Evolutionary conservation across 345 rosid genomes (phyloP).

Genomic region (Euclidium syriacum): DNA sequence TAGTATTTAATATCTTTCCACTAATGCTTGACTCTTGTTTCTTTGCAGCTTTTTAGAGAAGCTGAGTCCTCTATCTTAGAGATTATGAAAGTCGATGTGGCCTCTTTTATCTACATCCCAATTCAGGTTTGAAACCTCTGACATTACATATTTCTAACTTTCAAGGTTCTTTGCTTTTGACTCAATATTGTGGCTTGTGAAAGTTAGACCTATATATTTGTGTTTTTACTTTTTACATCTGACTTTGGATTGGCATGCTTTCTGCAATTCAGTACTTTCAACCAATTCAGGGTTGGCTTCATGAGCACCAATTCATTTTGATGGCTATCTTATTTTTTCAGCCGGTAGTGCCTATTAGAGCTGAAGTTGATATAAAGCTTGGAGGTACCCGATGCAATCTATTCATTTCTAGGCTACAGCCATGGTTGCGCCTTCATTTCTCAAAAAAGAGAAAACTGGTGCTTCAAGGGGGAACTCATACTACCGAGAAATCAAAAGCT

Average conservation of each 20-base stretch:
- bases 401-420: constrained; percentile 63
- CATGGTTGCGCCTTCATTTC: constrained; percentile 72
- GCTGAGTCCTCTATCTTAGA: constrained; percentile 71
- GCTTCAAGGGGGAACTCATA: constrained; percentile 50
- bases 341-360: constrained; percentile 73
- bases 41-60: constrained; percentile 79
- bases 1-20: constrained; percentile 12
- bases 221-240: constrained; percentile 3
- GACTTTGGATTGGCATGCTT: not conserved
- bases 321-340: constrained; percentile 36
- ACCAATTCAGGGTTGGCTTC: too few species aligned
- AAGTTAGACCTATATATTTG: constrained; percentile 4
- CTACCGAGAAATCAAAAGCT: constrained; percentile 41
- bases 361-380: constrained; percentile 91
- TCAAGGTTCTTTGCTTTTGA: not conserved
- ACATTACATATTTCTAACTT: not conserved
- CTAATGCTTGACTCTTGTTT: constrained; percentile 19
- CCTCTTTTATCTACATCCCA: constrained; percentile 77
- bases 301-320: too few species aligned
- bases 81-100: constrained; percentile 80
- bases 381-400: constrained; percentile 87
- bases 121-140: constrained; percentile 50
- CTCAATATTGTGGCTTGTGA: constrained; percentile 12
- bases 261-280: not conserved
- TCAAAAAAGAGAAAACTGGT: constrained; percentile 60